Conservation (phyloP, 2,329 filamentous ascomycete species). For the Stagonosporopsis cucurbitacearum region DNA sequence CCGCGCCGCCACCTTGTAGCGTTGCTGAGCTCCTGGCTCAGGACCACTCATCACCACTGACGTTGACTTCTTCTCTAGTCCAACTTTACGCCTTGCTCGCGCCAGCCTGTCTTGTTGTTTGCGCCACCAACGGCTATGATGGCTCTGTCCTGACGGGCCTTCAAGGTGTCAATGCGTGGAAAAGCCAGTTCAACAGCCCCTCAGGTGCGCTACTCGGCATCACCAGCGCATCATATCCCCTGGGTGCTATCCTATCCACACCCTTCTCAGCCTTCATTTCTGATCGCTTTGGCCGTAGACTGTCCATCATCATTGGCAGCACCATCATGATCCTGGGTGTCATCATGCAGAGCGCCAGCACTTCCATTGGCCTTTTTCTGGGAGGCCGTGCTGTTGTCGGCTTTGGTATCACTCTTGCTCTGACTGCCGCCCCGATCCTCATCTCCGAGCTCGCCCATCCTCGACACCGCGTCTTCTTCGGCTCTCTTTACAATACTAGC, state of each 20-base stretch:
- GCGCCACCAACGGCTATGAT: too few relatives aligned
- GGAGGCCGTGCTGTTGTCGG: neutral
- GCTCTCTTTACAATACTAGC: too few relatives aligned
- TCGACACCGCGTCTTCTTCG: too few relatives aligned
- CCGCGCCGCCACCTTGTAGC: too few relatives aligned
- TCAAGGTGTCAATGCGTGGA: neutral
- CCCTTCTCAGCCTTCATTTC: neutral
- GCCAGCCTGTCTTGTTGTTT: too few relatives aligned
- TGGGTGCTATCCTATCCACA: neutral
- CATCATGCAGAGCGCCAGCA: neutral
- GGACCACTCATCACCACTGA: too few relatives aligned
- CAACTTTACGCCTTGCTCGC: too few relatives aligned
- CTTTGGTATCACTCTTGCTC: neutral
- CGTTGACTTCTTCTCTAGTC: too few relatives aligned
- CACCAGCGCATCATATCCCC: too few relatives aligned
- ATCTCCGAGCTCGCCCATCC: too few relatives aligned
- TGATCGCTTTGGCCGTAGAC: neutral
- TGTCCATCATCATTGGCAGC: neutral
- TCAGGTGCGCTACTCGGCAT: too few relatives aligned
- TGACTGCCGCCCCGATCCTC: neutral
- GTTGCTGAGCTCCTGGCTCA: too few relatives aligned
- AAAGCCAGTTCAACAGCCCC: neutral
- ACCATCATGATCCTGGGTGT: neutral
- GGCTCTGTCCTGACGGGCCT: neutral
- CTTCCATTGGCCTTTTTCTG: neutral